Conservation (phyloP, 805 yeast species). For the Ogataea angusta region DNA sequence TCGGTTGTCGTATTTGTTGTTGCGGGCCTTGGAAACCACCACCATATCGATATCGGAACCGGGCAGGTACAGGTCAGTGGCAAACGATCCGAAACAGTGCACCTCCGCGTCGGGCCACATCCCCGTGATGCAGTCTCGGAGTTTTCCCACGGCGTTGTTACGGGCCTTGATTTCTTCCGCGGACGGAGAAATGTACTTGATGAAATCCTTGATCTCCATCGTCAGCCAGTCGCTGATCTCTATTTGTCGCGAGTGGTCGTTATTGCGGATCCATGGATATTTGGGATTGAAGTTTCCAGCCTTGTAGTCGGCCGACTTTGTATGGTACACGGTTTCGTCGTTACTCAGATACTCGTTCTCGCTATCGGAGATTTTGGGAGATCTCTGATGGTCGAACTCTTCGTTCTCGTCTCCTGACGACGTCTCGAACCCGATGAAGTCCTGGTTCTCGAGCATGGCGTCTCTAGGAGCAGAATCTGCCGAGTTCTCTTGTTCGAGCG, state of each 20-base stretch:
- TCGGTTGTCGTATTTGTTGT: conserved; percentile 58
- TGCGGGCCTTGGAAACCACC: conserved; percentile 50
- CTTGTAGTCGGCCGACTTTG: conserved; percentile 26
- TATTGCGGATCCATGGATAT: conserved; percentile 76
- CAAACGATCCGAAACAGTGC: conserved; percentile 89
- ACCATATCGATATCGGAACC: conserved; percentile 97
- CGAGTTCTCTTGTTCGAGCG: neutral
- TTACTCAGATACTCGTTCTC: conserved; percentile 44
- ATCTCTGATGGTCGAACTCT: conserved; percentile 34
- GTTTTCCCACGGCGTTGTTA: conserved; percentile 57
- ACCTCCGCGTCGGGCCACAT: conserved; percentile 80
- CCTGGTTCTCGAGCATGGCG: conserved; percentile 44
- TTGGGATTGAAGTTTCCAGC: conserved; percentile 32
- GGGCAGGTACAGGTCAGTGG: conserved; percentile 89
- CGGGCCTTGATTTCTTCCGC: conserved; percentile 66
- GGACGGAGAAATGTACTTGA: conserved; percentile 82
- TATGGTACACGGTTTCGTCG: conserved; percentile 36
- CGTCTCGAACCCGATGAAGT: conserved; percentile 54
- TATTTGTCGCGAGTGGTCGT: conserved; percentile 70
- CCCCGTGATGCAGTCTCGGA: conserved; percentile 48
- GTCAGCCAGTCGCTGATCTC: conserved; percentile 87
- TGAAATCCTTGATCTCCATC: conserved; percentile 79
- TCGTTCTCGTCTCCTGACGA: conserved; percentile 40
- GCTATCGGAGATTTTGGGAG: conserved; percentile 19
- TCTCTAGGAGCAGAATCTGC: conserved; percentile 19